phyloP scores from a whole-genome alignment of 2,329 filamentous ascomycete genomes.

The Pseudogymnoascus sp. region DNA sequence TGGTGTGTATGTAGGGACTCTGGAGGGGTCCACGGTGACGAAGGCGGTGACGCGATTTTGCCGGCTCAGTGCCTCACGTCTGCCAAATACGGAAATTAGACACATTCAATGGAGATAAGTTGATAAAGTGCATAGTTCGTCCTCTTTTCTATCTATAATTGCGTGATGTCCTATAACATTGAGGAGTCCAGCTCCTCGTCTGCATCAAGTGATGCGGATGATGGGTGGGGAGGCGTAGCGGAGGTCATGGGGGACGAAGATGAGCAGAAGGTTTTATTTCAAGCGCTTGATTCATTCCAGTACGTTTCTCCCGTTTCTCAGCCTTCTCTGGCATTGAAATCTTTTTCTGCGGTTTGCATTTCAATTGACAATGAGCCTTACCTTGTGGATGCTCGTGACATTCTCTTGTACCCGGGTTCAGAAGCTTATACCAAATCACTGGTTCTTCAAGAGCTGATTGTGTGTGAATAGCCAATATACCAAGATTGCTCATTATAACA shows the following conservation, averaged over 20 bases:
- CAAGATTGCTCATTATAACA: slow-evolving; percentile 76
- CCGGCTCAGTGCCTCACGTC: not conserved
- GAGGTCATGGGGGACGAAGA: slow-evolving; percentile 57
- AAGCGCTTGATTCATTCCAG: slow-evolving; percentile 82
- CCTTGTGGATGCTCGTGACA: slow-evolving; percentile 5
- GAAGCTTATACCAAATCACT: not conserved
- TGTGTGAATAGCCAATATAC: slow-evolving; percentile 62
- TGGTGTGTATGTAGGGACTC: not conserved
- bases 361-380: not conserved
- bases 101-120: not conserved
- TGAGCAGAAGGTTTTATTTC: slow-evolving; percentile 71
- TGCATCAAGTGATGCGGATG: not conserved
- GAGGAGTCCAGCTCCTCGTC: not conserved
- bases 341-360: not conserved
- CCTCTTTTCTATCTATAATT: not conserved
- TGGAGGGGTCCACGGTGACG: slow-evolving; percentile 1
- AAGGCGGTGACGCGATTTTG: slow-evolving; percentile 5
- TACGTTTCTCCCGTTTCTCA: slow-evolving; percentile 39
- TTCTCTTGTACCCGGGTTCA: slow-evolving; percentile 8
- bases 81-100: not conserved
- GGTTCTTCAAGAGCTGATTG: not conserved
- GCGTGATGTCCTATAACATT: slow-evolving; percentile 2
- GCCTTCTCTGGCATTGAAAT: not conserved
- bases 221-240: not conserved
- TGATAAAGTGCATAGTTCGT: slow-evolving; percentile 2